A percentile compares a stretch with the other conserved stretches of the same genome.
These are phyloP conservation scores for Ormosia emarginata DNA, from an alignment of 306 rosid species.

Conservation along the genomic window DNA sequence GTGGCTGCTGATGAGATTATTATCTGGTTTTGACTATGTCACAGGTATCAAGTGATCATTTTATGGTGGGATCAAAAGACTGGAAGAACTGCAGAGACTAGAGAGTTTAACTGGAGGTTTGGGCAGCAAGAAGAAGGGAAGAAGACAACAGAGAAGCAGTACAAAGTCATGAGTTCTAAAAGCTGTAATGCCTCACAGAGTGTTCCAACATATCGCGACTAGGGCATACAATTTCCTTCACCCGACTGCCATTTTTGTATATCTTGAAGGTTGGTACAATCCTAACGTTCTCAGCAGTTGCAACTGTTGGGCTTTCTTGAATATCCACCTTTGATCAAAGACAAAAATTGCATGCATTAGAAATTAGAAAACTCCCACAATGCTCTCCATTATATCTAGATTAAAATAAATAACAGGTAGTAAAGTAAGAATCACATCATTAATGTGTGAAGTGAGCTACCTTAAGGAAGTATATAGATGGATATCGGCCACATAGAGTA, in stretches of 20 bases:
- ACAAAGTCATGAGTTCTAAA: constrained; percentile 44
- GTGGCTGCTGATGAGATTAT: constrained; percentile 63
- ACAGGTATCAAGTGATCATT: constrained; percentile 47
- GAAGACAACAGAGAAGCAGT: constrained; percentile 31
- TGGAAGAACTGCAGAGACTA: constrained; percentile 35
- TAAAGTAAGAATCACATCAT: neutral
- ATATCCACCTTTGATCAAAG: constrained; percentile 69
- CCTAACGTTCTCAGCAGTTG: constrained; percentile 70
- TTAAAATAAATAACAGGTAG: neutral
- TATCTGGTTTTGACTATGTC: constrained; percentile 55
- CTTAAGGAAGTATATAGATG: constrained; percentile 86
- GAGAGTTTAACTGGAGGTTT: constrained; percentile 28
- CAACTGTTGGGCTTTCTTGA: constrained; percentile 55
- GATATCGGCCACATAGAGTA: constrained; percentile 71
- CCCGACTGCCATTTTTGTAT: constrained; percentile 76
- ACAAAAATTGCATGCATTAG: constrained; percentile 14
- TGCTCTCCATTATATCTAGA: neutral
- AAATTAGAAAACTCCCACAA: constrained; percentile 13
- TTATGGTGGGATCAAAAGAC: constrained; percentile 41
- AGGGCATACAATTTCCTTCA: constrained; percentile 88
- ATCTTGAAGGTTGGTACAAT: constrained; percentile 95
- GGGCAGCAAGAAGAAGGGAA: constrained; percentile 30
- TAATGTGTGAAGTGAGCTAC: constrained; percentile 29
- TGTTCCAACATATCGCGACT: constrained; percentile 85
- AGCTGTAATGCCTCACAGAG: constrained; percentile 87